phyloP scores from a whole-genome alignment of 2,329 filamentous ascomycete genomes.

The Tolypocladium album region DNA sequence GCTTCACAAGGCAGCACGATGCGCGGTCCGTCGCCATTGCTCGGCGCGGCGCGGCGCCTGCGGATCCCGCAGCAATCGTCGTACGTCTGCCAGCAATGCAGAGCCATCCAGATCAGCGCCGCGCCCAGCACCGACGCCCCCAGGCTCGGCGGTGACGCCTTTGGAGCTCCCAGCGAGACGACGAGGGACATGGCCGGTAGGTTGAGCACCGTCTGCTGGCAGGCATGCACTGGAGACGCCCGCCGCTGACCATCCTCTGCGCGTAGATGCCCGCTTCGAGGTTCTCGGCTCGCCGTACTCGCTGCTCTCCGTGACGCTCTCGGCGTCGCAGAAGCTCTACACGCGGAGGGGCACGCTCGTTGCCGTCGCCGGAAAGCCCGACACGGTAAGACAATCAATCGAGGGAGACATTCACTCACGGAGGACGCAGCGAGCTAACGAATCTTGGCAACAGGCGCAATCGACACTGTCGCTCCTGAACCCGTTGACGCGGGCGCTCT shows the following conservation, averaged over 20 bases:
- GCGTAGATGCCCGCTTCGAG: constrained; percentile 85
- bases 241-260: neutral
- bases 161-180: constrained; percentile 35
- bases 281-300: constrained; percentile 88
- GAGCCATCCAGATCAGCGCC: constrained; percentile 52
- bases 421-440: constrained; percentile 1
- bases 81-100: constrained; percentile 44
- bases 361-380: constrained; percentile 77
- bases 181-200: constrained; percentile 41
- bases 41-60: constrained; percentile 22
- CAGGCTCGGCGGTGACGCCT: constrained; percentile 39
- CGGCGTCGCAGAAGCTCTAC: constrained; percentile 87
- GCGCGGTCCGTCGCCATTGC: constrained; percentile 31
- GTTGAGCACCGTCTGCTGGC: neutral
- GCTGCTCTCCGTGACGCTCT: constrained; percentile 83
- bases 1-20: constrained; percentile 16
- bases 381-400: constrained; percentile 54
- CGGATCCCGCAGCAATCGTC: constrained; percentile 14
- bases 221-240: neutral
- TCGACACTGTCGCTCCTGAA: constrained; percentile 83
- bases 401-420: neutral
- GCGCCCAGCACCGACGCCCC: constrained; percentile 47
- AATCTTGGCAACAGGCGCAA: constrained; percentile 48
- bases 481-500: constrained; percentile 65
- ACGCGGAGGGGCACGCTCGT: constrained; percentile 87